phyloP scores from a whole-genome alignment of 208 protist genomes.

The Trypanosoma vivax region DNA sequence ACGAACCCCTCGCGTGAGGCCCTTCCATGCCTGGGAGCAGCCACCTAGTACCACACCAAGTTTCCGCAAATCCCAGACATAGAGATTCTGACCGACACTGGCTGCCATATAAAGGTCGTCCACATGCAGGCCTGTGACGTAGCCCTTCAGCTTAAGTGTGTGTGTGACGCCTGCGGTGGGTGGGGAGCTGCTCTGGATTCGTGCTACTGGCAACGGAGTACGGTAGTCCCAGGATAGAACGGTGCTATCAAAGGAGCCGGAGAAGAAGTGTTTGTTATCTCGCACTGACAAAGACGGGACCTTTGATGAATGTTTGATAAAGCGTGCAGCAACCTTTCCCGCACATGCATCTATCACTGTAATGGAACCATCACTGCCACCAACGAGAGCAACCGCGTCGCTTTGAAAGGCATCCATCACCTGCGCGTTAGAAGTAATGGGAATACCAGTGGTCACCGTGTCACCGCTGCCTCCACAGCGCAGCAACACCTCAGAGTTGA shows the following conservation, averaged over 20 bases:
- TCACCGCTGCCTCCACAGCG: slow-evolving; percentile 26
- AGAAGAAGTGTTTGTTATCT: slow-evolving; percentile 73
- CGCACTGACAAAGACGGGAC: slow-evolving; percentile 65
- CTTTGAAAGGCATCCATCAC: slow-evolving; percentile 55
- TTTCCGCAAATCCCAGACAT: slow-evolving; percentile 78
- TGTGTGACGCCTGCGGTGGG: slow-evolving; percentile 19
- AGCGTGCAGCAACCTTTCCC: slow-evolving; percentile 17
- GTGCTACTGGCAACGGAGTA: slow-evolving; percentile 10
- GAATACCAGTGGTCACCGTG: slow-evolving; percentile 26
- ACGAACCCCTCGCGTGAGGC: slow-evolving; percentile 67
- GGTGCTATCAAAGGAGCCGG: slow-evolving; percentile 68
- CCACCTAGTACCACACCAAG: slow-evolving; percentile 65
- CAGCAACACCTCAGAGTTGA: slow-evolving; percentile 68
- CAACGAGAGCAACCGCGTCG: slow-evolving; percentile 42
- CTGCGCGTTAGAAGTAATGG: slow-evolving; percentile 58
- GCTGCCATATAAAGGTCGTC: slow-evolving; percentile 71
- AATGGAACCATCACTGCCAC: slow-evolving; percentile 68
- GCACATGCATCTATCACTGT: slow-evolving; percentile 43
- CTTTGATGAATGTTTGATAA: slow-evolving; percentile 65
- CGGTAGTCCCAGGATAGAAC: slow-evolving; percentile 82
- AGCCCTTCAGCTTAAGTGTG: slow-evolving; percentile 73
- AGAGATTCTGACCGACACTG: slow-evolving; percentile 75
- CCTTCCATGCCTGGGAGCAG: slow-evolving; percentile 72
- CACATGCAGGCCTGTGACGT: slow-evolving; percentile 75
- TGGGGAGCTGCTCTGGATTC: slow-evolving; percentile 16